Conservation (phyloP, 2,329 filamentous ascomycete genomes). For the Paecilomyces niveus region DNA sequence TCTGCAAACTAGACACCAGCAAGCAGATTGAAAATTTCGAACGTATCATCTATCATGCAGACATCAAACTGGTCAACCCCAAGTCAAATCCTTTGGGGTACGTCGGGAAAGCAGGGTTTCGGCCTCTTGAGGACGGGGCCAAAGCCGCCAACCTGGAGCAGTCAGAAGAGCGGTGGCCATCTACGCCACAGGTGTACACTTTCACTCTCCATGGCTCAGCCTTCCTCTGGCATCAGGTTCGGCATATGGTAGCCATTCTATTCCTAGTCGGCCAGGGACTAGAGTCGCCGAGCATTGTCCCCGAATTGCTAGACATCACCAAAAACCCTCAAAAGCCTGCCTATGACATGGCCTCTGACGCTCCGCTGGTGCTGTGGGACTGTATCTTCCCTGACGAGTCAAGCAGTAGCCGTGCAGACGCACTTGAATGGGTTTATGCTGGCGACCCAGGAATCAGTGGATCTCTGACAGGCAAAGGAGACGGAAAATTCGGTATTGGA, state of each 20-base stretch:
- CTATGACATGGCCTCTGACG: conserved; percentile 87
- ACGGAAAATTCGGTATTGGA: conserved; percentile 56
- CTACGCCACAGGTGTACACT: conserved; percentile 63
- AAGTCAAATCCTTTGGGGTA: conserved; percentile 50
- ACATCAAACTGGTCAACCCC: conserved; percentile 62
- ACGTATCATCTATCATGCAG: conserved; percentile 70
- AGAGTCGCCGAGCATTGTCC: conserved; percentile 66
- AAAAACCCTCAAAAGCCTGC: conserved; percentile 68
- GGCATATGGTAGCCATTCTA: conserved; percentile 86
- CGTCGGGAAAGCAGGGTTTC: conserved; percentile 42
- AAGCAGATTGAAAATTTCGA: conserved; percentile 85
- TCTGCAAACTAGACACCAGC: conserved; percentile 85
- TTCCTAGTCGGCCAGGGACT: conserved; percentile 87
- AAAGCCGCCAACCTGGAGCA: conserved; percentile 8
- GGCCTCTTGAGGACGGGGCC: conserved; percentile 20
- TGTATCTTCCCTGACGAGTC: conserved; percentile 68
- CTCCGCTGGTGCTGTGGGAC: conserved; percentile 90
- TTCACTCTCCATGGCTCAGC: conserved; percentile 86
- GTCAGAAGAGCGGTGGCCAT: conserved; percentile 21
- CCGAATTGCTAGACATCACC: conserved; percentile 64
- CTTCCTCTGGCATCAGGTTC: conserved; percentile 97
- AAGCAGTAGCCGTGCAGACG: conserved; percentile 47
- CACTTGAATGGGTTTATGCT: conserved; percentile 70
- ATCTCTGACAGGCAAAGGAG: conserved; percentile 38
- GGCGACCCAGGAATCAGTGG: conserved; percentile 52